Percentiles rank a stretch among this genome's conserved stretches.
phyloP scores from a whole-genome alignment of 2,329 filamentous ascomycete genomes.

The Arthrobotrys sinensis region DNA sequence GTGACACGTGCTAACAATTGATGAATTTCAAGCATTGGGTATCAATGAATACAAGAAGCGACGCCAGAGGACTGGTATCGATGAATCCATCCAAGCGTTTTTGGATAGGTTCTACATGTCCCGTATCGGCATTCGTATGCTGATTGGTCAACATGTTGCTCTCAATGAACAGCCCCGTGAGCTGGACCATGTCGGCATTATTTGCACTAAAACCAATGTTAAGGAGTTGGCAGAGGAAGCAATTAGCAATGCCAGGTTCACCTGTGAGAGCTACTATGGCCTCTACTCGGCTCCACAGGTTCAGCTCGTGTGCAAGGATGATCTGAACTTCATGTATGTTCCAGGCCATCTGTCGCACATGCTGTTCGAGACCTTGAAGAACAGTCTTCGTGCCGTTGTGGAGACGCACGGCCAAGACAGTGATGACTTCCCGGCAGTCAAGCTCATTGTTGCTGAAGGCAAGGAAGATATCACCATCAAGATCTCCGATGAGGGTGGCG shows the following conservation, averaged over 20 bases:
- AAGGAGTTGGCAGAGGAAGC: constrained; percentile 94
- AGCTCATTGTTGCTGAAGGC: constrained; percentile 96
- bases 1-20: constrained; percentile 23
- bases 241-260: constrained; percentile 98
- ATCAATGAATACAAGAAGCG: constrained; percentile 98
- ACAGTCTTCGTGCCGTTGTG: constrained; percentile 95
- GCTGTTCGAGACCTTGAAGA: constrained; percentile 99
- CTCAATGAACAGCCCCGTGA: constrained; percentile 92
- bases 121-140: constrained; percentile 98
- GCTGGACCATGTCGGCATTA: constrained; percentile 96
- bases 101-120: constrained; percentile 99
- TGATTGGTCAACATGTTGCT: constrained; percentile 98
- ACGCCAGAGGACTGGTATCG: constrained; percentile 97
- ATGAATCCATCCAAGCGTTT: constrained; percentile 96
- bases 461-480: constrained; percentile 99
- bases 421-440: constrained; percentile 89
- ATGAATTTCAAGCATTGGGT: constrained; percentile 78
- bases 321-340: constrained; percentile 99
- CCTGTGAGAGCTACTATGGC: constrained; percentile 98
- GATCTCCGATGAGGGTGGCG: constrained; percentile 95
- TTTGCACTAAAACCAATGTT: constrained; percentile 98
- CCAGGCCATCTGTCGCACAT: constrained; percentile 99
- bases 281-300: constrained; percentile 97
- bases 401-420: constrained; percentile 95
- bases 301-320: constrained; percentile 93